Conservation (phyloP, 1,284 basidiomycete species). For the Heterobasidion occidentale region DNA sequence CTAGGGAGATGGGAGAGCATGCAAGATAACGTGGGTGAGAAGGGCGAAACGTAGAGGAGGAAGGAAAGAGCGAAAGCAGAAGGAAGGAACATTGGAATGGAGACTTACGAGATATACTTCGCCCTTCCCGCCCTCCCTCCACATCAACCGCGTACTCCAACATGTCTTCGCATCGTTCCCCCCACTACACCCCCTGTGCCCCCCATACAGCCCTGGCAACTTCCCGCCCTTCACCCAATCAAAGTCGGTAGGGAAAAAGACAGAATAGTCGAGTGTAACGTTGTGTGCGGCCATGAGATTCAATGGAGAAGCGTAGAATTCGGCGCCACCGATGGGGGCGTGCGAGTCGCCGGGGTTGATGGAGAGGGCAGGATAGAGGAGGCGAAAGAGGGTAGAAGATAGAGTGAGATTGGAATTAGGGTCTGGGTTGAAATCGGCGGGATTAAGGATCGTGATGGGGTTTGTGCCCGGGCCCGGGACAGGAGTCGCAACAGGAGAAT, state of each 20-base stretch:
- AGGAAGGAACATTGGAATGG: not conserved
- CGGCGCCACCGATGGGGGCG: conserved; percentile 52
- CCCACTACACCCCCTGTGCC: conserved; percentile 58
- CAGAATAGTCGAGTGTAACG: conserved; percentile 51
- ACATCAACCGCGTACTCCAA: conserved; percentile 73
- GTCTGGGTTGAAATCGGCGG: not conserved
- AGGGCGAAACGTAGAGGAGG: not conserved
- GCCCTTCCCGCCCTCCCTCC: conserved; percentile 51
- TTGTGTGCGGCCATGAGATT: conserved; percentile 38
- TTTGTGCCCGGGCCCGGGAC: conserved; percentile 7
- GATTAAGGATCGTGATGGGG: conserved; percentile 12
- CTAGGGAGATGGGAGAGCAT: conserved; percentile 25
- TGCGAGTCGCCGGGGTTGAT: conserved; percentile 48
- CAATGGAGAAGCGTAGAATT: conserved; percentile 63
- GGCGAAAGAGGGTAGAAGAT: conserved; percentile 30
- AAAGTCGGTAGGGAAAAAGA: conserved; percentile 59
- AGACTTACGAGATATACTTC: conserved; percentile 65
- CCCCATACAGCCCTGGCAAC: conserved; percentile 67
- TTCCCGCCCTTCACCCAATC: conserved; percentile 67
- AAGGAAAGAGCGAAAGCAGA: not conserved
- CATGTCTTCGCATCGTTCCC: conserved; percentile 56
- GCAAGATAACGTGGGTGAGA: conserved; percentile 2
- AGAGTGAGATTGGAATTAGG: conserved; percentile 8
- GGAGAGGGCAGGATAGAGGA: conserved; percentile 58
- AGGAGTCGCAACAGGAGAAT: not conserved